A percentile compares a stretch with the other conserved stretches of the same genome.
phyloP scores from a whole-genome alignment of 2,329 filamentous ascomycete genomes.

The Ramularia collo-cygni region DNA sequence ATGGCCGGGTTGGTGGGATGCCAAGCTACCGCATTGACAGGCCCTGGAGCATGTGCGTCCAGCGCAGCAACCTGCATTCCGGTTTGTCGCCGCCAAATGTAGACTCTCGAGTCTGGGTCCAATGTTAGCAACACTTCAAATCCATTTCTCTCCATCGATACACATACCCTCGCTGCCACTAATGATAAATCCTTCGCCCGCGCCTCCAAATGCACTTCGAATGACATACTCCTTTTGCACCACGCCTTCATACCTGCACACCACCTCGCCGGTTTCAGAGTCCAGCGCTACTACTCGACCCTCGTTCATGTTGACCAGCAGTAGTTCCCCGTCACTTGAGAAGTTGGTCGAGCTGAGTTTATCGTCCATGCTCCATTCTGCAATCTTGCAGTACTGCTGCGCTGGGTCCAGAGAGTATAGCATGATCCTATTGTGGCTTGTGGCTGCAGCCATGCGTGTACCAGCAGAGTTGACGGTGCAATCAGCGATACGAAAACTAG shows the following conservation, averaged over 20 bases:
- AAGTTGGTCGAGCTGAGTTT: slow-evolving; percentile 74
- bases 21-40: slow-evolving; percentile 84
- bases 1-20: slow-evolving; percentile 75
- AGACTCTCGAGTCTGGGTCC: slow-evolving; percentile 56
- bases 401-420: slow-evolving; percentile 64
- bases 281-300: slow-evolving; percentile 74
- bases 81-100: slow-evolving; percentile 86
- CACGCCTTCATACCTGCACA: slow-evolving; percentile 70
- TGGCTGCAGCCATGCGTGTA: slow-evolving; percentile 70
- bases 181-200: slow-evolving; percentile 83
- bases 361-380: slow-evolving; percentile 61
- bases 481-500: slow-evolving; percentile 71
- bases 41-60: slow-evolving; percentile 64
- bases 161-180: slow-evolving; percentile 77
- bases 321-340: slow-evolving; percentile 69
- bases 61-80: slow-evolving; percentile 70
- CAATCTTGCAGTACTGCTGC: slow-evolving; percentile 63
- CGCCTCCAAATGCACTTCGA: slow-evolving; percentile 76
- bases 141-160: not conserved
- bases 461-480: slow-evolving; percentile 78
- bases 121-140: not conserved
- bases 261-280: slow-evolving; percentile 61
- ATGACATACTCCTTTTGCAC: slow-evolving; percentile 72
- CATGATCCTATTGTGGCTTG: slow-evolving; percentile 62
- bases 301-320: slow-evolving; percentile 76